phyloP scores from a whole-genome alignment of 257 asterid species.

The Paraleonurus japonicus region DNA sequence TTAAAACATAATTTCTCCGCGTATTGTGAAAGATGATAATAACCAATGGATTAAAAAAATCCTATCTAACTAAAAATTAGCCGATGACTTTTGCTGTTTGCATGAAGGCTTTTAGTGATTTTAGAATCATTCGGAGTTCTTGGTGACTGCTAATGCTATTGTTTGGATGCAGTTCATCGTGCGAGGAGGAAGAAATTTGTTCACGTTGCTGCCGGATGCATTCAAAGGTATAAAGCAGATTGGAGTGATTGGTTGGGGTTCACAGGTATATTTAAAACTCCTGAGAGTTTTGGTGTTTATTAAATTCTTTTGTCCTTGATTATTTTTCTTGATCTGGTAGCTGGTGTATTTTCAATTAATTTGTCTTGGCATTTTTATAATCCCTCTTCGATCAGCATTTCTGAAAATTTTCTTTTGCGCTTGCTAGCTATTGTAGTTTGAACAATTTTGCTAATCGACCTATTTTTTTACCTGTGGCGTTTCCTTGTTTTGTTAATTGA shows the following conservation, averaged over 20 bases:
- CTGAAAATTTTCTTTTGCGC: not conserved
- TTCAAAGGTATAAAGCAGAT: slow-evolving; percentile 94
- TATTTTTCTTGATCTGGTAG: not conserved
- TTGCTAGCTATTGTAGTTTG: slow-evolving; percentile 12
- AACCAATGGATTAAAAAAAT: not conserved
- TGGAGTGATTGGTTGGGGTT: slow-evolving; percentile 99
- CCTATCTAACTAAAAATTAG: not conserved
- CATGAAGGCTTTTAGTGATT: not conserved
- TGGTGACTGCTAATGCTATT: slow-evolving; percentile 6
- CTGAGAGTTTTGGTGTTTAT: not conserved
- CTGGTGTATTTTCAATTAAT: not conserved
- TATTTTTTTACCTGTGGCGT: not conserved
- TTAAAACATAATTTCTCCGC: not conserved
- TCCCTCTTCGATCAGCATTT: not conserved
- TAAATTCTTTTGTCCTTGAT: not conserved
- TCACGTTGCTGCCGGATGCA: slow-evolving; percentile 79
- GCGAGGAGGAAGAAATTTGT: slow-evolving; percentile 93
- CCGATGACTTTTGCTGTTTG: not conserved
- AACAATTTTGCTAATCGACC: not conserved
- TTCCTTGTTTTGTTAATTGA: not conserved
- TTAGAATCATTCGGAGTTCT: not conserved
- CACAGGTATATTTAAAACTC: slow-evolving; percentile 54
- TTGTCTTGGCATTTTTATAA: not conserved
- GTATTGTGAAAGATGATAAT: not conserved
- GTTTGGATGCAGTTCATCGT: slow-evolving; percentile 69